Base-by-base conservation (phyloP, 208 protist species). In the Acanthamoeba culbertsoni region DNA sequence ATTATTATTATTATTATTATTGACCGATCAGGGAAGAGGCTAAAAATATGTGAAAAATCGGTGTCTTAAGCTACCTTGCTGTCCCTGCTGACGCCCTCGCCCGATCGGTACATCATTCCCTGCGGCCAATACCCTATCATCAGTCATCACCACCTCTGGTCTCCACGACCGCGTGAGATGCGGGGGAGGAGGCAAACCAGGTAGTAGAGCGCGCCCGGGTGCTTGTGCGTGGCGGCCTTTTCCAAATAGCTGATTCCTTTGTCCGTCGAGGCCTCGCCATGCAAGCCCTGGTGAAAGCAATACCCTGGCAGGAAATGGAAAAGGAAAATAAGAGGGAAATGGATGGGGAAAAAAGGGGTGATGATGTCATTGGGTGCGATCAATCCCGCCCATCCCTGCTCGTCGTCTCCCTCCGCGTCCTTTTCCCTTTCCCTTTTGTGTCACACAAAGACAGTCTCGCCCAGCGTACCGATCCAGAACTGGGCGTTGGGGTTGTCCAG, bases 381-480 rank as follows among this genome's bases (percentile, higher is more conserved):
- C n/a, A n/a, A n/a, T n/a, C n/a, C n/a, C n/a, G n/a, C n/a, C n/a
- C n/a, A n/a, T n/a, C n/a, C n/a, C n/a, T n/a, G n/a, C n/a, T n/a
- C n/a, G n/a, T n/a, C n/a, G n/a, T n/a, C n/a, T n/a, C n/a, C n/a
- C n/a, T n/a, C n/a, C n/a, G n/a, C n/a, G n/a, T n/a, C n/a, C n/a
- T n/a, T n/a, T n/a, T n/a, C n/a, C n/a, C n/a, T n/a, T n/a, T n/a
- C n/a, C n/a, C n/a, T n/a, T n/a, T n/a, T n/a, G 18, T 77, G 31
- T 43, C n/a, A 40, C 35, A 77, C 65, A 23, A 23, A 18, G 18
- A 55, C 12, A 55, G 48, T 55, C 12, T 62, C 0, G 18, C 12
- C 26, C 26, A n/a, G 18, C 26, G 46, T 55, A 89, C 79, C 79
- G n/a, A 89, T 62, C 79, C 79, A 89, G 55, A 89, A 89, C 48